Evolutionary conservation across 352 stramenopile genomes (phyloP).

Genomic region (Globisporangium abappressorium): DNA sequence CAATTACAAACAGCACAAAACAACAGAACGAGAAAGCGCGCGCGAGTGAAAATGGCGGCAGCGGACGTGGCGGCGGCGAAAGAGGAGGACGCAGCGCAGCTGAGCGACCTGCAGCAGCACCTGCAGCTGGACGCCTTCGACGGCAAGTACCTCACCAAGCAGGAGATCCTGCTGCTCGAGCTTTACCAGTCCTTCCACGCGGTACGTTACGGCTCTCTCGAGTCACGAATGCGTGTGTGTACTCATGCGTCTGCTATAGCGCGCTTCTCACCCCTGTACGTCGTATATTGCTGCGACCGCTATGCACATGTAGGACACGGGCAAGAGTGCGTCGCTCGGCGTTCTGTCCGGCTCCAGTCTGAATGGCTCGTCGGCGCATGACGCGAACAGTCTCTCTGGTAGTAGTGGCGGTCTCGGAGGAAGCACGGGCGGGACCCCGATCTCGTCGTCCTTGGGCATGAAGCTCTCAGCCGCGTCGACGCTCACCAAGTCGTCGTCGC

Average conservation of each 20-base stretch:
- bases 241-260: neutral
- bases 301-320: conserved; percentile 7
- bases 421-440: neutral
- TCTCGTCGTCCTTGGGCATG: conserved; percentile 1
- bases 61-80: conserved; percentile 24
- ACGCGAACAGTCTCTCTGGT: conserved; percentile 4
- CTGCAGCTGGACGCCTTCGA: conserved; percentile 68
- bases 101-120: conserved; percentile 63
- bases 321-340: conserved; percentile 3
- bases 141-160: conserved; percentile 72
- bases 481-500: conserved; percentile 7
- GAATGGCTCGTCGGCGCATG: conserved; percentile 6
- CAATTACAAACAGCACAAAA: neutral
- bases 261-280: neutral
- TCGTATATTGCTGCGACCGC: neutral
- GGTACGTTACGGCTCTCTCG: conserved; percentile 16
- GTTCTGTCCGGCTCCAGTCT: neutral
- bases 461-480: conserved; percentile 4
- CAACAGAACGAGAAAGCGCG: neutral
- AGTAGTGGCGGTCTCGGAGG: neutral
- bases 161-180: conserved; percentile 73
- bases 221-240: neutral
- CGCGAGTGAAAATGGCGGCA: conserved; percentile 2
- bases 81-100: conserved; percentile 39
- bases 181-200: conserved; percentile 49